Evolutionary conservation across 768 basidiomycete species (phyloP).

Genomic region (Boletus sp.): DNA sequence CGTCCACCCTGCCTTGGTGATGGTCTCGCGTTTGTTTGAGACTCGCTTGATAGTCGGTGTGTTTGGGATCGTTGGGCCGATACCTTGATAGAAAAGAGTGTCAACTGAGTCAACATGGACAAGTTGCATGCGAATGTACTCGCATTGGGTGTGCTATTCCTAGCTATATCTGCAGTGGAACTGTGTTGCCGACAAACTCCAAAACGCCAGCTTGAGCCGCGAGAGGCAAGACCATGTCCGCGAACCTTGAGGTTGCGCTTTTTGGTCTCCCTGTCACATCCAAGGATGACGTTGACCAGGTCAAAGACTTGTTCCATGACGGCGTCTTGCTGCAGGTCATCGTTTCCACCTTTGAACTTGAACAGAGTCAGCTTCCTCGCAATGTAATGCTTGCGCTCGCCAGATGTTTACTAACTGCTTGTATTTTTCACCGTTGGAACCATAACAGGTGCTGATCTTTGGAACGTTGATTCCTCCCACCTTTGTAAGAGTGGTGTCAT

Average conservation of each 20-base stretch:
- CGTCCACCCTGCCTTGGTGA: constrained; percentile 29
- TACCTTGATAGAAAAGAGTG: constrained; percentile 47
- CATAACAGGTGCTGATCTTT: constrained; percentile 74
- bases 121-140: constrained; percentile 13
- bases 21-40: constrained; percentile 35
- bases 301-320: constrained; percentile 99
- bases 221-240: constrained; percentile 85
- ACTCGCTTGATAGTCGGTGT: constrained; percentile 28
- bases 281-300: constrained; percentile 78
- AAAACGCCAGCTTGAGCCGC: constrained; percentile 78
- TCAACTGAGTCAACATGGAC: not conserved
- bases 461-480: constrained; percentile 84
- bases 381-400: not conserved
- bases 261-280: constrained; percentile 70
- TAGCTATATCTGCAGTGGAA: constrained; percentile 64
- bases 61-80: constrained; percentile 52
- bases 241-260: constrained; percentile 72
- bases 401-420: constrained; percentile 69
- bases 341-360: constrained; percentile 89
- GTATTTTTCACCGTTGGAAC: constrained; percentile 61
- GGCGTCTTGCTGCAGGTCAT: constrained; percentile 95
- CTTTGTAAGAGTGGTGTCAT: constrained; percentile 52
- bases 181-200: constrained; percentile 86
- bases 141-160: constrained; percentile 59
- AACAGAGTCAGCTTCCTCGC: not conserved